Evolutionary conservation across 805 yeast species (phyloP).

Genomic region (Kluyveromyces starmeri): DNA sequence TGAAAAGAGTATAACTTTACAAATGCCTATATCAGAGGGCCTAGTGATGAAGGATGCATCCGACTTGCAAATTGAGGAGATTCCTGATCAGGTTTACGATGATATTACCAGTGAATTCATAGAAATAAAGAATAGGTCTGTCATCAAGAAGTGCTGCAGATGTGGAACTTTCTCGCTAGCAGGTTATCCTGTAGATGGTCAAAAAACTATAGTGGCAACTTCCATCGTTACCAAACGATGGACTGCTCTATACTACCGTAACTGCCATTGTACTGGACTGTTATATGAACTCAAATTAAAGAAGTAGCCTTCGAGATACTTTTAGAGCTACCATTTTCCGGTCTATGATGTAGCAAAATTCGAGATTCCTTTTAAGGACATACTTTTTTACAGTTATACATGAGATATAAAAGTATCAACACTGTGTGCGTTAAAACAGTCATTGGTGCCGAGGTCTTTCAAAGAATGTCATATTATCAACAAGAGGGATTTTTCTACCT

Average conservation of each 20-base stretch:
- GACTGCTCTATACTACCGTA: conserved; percentile 29
- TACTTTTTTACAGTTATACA: too few species aligned
- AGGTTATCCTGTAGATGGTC: conserved; percentile 25
- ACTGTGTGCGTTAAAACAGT: too few species aligned
- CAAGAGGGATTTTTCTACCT: too few species aligned
- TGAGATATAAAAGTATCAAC: too few species aligned
- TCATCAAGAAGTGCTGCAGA: conserved; percentile 40
- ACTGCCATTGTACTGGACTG: conserved; percentile 30
- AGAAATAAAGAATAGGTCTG: conserved; percentile 16
- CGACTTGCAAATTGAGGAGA: conserved; percentile 36
- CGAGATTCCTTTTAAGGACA: too few species aligned
- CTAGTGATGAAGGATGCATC: conserved; percentile 51
- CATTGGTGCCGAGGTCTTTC: too few species aligned
- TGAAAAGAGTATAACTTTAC: conserved; percentile 30
- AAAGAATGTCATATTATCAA: too few species aligned
- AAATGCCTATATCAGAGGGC: conserved; percentile 26
- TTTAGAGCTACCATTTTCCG: not conserved
- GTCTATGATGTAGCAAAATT: too few species aligned
- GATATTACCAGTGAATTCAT: conserved; percentile 27
- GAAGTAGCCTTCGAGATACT: not conserved
- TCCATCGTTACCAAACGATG: conserved; percentile 28
- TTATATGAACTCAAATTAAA: conserved; percentile 19
- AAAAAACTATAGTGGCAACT: conserved; percentile 29
- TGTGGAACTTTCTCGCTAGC: conserved; percentile 42
- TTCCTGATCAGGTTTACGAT: conserved; percentile 38